Evolutionary conservation across 495 filamentous ascomycete genomes (phyloP), one percentile per base, ranked within the genome.

Genomic region (Daldinia childiae): DNA sequence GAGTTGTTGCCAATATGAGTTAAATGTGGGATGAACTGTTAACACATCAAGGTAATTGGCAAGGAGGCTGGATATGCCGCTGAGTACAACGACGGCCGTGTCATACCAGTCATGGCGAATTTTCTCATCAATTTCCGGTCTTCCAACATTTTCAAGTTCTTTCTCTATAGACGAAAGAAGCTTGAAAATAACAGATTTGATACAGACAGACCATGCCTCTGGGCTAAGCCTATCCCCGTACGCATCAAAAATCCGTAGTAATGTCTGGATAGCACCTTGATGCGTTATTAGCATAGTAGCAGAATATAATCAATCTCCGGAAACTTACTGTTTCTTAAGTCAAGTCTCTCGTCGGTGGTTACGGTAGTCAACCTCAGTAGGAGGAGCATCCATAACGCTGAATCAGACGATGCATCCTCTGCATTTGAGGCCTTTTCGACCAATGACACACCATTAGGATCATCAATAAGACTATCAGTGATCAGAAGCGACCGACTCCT

Each of bases 171-270:
- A 86, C 0, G 83, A 79, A 12, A 96, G 82, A 83, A 97, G 89
- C 43, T 86, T 86, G 74, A 95, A 93, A 8, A 97, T 83, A 7
- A 97, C 90, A 9, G 88, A 87, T 62, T 90, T 90, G 55, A 97
- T 86, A 76, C 93, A 97, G 54, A 94, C 83, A 36, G 88, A 89
- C 95, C 94, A 97, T 11, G 93, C 90, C 72, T 90, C 86, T 0
- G 91, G 87, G 11, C 87, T 89, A 12, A 98, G 84, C 56, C 90
- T 89, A 72, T 95, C 92, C 29, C 92, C 94, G 65, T 94, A 93
- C 4, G 92, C 93, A 79, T 96, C 92, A 69, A 98, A 93, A 58
- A 98, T 98, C 39, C 94, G 86, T 61, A 98, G 87, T 15, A 98
- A 81, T 0, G 94, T 97, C 76, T 97, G 94, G 34, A 98, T 89